phyloP scores from a whole-genome alignment of 75 land plant species.

The Chamaecyparis obtusa region DNA sequence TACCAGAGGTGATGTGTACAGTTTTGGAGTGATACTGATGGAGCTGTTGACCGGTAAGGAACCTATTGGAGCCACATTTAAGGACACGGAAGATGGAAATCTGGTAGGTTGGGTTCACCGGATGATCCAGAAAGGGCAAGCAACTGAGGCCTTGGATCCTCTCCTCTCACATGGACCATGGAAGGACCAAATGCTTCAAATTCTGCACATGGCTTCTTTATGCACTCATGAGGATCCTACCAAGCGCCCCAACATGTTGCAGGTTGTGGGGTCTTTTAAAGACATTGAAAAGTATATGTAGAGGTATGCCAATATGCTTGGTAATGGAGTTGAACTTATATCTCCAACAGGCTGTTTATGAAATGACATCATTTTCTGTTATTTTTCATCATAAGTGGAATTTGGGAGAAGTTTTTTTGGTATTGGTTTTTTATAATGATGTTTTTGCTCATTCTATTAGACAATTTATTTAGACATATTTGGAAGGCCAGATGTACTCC shows the following conservation, averaged over 20 bases:
- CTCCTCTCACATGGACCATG: slow-evolving; percentile 7
- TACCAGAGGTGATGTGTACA: slow-evolving; percentile 45
- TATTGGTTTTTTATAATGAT: no score
- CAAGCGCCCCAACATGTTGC: slow-evolving; percentile 34
- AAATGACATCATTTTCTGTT: no score
- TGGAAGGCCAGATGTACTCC: no score
- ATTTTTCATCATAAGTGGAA: no score
- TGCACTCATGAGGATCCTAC: slow-evolving; percentile 34
- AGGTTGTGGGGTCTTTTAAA: slow-evolving; percentile 23
- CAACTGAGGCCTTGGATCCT: slow-evolving; percentile 22
- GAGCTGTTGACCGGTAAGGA: slow-evolving; percentile 50
- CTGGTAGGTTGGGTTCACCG: slow-evolving; percentile 30
- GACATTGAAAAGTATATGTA: slow-evolving; percentile 10
- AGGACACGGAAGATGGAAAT: slow-evolving; percentile 20
- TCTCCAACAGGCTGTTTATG: no score
- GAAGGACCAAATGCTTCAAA: slow-evolving; percentile 27
- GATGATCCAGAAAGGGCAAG: slow-evolving; percentile 22
- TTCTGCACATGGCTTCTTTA: slow-evolving; percentile 23
- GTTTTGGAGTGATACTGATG: slow-evolving; percentile 42
- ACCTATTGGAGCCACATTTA: slow-evolving; percentile 29
- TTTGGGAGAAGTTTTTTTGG: no score
- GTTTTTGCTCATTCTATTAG: no score
- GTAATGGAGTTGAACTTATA: no score
- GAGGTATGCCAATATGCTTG: not conserved
- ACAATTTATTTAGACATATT: no score